Evolutionary conservation across 768 basidiomycete species (phyloP), one percentile per base, ranked within the genome.

Genomic region (Lactarius vividus): DNA sequence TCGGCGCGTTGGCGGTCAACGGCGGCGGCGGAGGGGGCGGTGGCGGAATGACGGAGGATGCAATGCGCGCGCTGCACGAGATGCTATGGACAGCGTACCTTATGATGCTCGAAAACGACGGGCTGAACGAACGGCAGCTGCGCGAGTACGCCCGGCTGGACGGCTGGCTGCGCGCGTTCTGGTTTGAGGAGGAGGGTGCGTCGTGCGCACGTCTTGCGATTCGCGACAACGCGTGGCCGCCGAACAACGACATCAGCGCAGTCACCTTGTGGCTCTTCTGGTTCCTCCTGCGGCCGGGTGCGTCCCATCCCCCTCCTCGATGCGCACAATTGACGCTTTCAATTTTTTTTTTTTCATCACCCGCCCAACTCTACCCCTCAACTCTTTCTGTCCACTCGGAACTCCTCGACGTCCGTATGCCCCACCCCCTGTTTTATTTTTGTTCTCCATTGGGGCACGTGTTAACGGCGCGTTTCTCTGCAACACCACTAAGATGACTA

Each of bases 91-190:
- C 83, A 33, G 82, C 86, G 31, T 92, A 89, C 72, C 76, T 91
- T 42, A 85, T 94, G 85, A 83, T 92, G 81, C 77, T 94, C 56
- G 92, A 94, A 77, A 88, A 91, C 70, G 88, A 88, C 33, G 88
- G 85, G 52, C 87, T 83, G 72, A 93, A 93, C 70, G 83, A 83
- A 69, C 74, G 57, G 54, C 91, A 92, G 73, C 80, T 93, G n/a
- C 73, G 84, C n/a, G 84, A 85, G 28, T 91, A 87, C 71, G 90
- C 84, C 6, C 71, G 73, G 46, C 82, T 91, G 63, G 83, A 86
- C 61, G 70, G 70, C 0, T 92, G 91, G 90, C 73, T 93, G 49
- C 78, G 77, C 70, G 80, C 82, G 62, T 92, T 84, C 72, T 87
- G 87, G 85, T 87, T 91, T 67, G 81, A 84, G 64, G 76, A 80